These are phyloP conservation scores for Chaetothyriales sp. DNA, from an alignment of 2,329 filamentous ascomycete genomes.

Conservation along the genomic window DNA sequence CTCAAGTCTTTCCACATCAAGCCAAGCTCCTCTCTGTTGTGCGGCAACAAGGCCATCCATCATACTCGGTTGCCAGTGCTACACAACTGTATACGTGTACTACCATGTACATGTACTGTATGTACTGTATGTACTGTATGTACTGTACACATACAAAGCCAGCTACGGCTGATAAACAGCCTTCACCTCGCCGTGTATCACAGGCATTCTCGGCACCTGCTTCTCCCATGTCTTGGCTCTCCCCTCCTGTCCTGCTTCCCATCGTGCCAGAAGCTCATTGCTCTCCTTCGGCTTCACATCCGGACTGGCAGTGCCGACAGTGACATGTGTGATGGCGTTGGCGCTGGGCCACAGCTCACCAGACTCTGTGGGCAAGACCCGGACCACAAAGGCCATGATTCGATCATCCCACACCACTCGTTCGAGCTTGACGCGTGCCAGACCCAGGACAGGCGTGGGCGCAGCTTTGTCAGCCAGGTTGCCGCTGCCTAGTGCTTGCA, in stretches of 20 bases:
- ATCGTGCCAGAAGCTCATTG: conserved; percentile 64
- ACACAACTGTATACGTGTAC: too few relatives aligned
- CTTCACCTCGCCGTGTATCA: conserved; percentile 41
- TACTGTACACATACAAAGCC: conserved; percentile 1
- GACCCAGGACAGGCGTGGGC: conserved; percentile 22
- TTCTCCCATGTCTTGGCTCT: conserved; percentile 37
- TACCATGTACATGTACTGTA: too few relatives aligned
- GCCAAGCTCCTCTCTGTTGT: too few relatives aligned
- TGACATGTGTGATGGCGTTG: conserved; percentile 74
- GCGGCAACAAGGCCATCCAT: too few relatives aligned
- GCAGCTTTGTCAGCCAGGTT: conserved; percentile 16
- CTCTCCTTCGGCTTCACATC: conserved; percentile 84
- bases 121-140: too few relatives aligned
- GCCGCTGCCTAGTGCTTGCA: conserved; percentile 19
- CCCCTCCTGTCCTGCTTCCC: conserved; percentile 46
- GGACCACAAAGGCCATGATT: conserved; percentile 81
- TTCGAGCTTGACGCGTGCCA: conserved; percentile 39
- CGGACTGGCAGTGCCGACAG: conserved; percentile 62
- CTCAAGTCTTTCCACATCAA: too few relatives aligned
- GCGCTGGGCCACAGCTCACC: conserved; percentile 47
- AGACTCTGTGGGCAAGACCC: conserved; percentile 41
- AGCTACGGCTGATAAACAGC: conserved; percentile 28
- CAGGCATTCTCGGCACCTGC: conserved; percentile 38
- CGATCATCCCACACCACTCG: conserved; percentile 67
- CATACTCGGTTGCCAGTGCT: too few relatives aligned